Conservation (phyloP, 2,329 filamentous ascomycete genomes). For the Aureobasidium sp. region DNA sequence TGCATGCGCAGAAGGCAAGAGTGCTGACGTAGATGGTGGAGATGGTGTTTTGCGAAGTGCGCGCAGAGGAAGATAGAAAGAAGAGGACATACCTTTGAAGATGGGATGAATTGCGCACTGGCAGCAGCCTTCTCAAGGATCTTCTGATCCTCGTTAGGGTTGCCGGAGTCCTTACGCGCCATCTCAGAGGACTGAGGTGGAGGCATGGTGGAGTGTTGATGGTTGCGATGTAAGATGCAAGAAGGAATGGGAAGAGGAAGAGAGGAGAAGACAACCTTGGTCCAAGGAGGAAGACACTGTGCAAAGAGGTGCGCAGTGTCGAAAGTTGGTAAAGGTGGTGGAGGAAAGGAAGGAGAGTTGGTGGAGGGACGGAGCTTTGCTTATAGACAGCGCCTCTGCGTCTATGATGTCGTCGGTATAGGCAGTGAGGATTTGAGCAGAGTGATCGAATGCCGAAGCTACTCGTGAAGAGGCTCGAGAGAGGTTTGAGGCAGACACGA, state of each 20-base stretch:
- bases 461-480: not conserved
- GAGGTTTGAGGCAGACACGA: not conserved
- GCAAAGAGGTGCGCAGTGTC: not conserved
- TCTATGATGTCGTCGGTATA: not conserved
- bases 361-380: not conserved
- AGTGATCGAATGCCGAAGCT: not conserved
- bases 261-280: not conserved
- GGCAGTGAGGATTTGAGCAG: not conserved
- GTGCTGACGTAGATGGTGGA: not conserved
- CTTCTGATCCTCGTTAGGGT: not conserved
- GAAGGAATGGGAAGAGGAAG: not conserved
- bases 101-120: not conserved
- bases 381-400: not conserved
- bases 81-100: constrained; percentile 6
- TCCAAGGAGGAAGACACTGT: not conserved
- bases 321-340: not conserved
- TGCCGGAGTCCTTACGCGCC: not conserved
- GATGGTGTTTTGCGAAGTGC: not conserved
- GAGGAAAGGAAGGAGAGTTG: not conserved
- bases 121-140: not conserved
- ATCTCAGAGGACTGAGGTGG: not conserved
- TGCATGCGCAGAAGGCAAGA: not conserved
- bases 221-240: not conserved
- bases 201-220: not conserved
- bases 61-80: not conserved